Base-by-base conservation (phyloP, 148 eudicot species). In the Nepenthes mirabilis region DNA sequence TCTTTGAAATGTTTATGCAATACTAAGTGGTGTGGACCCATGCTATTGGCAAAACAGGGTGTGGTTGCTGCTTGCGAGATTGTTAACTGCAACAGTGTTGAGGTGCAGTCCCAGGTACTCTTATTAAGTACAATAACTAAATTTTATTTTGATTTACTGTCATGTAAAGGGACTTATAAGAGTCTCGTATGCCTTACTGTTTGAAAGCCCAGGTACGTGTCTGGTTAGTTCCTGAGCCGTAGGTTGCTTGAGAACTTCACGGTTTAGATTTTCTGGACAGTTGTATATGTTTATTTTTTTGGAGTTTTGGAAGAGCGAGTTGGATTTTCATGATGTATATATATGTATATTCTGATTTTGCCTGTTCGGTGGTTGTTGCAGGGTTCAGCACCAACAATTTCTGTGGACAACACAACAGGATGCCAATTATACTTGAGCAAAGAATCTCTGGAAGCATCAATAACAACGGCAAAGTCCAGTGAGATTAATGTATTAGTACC, bases 11-110 rank as follows among this genome's bases (percentile, higher is more conserved):
- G 51, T 65, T 59, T 35, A 55, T 55, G 52, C 52, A 49, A 49
- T 49, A 49, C 0, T 6, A 10, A 12, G 11, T 49, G 2, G 11
- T 5, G 52, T 11, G 6, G 2, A 5, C 14, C 11, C 11, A 1
- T 49, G 45, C 45, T 49, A 11, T 6, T 62, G 61, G 47, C 59
- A 55, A 58, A 58, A 55, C 80, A 93, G 99, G 96, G 79, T 77
- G 99, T 93, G 71, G 99, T 93, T 70, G 96, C 99, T 65, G 99
- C 99, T 59, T 93, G 95, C 73, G 99, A 93, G 80, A 70, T 89
- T 67, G 99, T 93, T 60, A 93, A 93, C 72, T 93, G 91, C 81
- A 86, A 66, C 67, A 75, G 95, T 57, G 82, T 88, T 67, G 95
- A 93, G 79, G 87, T 86, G 72, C 99, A 93, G 73, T 84, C 95